A percentile compares a stretch with the other conserved stretches of the same genome.
Evolutionary conservation across 2,329 filamentous ascomycete species (phyloP).

Genomic region (Scortechinia acanthostroma): DNA sequence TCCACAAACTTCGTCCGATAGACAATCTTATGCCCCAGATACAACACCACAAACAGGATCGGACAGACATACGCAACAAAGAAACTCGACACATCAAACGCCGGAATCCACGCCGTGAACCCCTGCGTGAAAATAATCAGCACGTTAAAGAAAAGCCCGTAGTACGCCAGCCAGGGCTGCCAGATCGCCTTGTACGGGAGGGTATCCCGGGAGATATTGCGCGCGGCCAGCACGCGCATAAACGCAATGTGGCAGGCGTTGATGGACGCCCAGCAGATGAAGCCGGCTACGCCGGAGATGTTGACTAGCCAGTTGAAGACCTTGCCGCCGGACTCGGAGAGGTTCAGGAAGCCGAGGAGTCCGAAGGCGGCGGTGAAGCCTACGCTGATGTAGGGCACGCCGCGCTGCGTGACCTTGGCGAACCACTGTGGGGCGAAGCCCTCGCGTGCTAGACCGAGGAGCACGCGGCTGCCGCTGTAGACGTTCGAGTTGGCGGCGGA

Average conservation of each 20-base stretch:
- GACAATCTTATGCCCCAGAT: not conserved
- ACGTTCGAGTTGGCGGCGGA: conserved; percentile 46
- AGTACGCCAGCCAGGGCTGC: conserved; percentile 29
- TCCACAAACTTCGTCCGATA: not conserved
- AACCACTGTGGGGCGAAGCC: conserved; percentile 41
- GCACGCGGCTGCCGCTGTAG: conserved; percentile 39
- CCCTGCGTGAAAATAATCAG: conserved; percentile 34
- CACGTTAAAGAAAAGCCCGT: conserved; percentile 29
- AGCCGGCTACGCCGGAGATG: conserved; percentile 32
- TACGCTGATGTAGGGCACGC: conserved; percentile 40
- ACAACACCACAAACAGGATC: not conserved
- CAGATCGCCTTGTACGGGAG: conserved; percentile 15
- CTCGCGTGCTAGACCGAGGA: conserved; percentile 41
- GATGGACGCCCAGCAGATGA: conserved; percentile 21
- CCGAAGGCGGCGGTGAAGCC: conserved; percentile 29
- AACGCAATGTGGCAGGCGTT: conserved; percentile 19
- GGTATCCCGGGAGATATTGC: conserved; percentile 22
- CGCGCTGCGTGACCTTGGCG: conserved; percentile 37
- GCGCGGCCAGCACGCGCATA: conserved; percentile 23
- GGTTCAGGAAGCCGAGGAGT: conserved; percentile 36
- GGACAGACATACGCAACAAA: conserved; percentile 25
- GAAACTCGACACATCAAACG: conserved; percentile 25
- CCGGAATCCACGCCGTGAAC: conserved; percentile 31
- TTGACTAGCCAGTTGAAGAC: conserved; percentile 50
- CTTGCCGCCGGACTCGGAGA: conserved; percentile 28